Conservation (phyloP, 2,329 filamentous ascomycete genomes). For the Orbilia blumenaviensis region DNA sequence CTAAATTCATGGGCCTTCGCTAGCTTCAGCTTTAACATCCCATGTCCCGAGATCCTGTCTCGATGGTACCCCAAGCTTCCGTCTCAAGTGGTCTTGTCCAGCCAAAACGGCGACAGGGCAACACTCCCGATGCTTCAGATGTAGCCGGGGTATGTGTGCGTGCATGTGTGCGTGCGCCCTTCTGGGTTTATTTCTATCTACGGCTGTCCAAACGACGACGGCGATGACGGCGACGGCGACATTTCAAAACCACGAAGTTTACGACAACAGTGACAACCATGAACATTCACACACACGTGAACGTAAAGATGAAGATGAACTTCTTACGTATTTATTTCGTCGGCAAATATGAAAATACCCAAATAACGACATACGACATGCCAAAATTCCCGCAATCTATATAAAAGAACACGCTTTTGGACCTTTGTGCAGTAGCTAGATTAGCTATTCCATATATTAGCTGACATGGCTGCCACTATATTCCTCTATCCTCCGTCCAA, state of each 20-base stretch:
- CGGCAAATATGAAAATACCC: conserved; percentile 27
- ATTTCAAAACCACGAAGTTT: background rate
- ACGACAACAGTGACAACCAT: background rate
- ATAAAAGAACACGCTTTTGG: background rate
- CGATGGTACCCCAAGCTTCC: conserved; percentile 20
- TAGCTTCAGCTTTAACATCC: conserved; percentile 21
- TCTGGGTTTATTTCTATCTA: background rate
- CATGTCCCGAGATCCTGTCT: conserved; percentile 13
- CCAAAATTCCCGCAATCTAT: conserved; percentile 42
- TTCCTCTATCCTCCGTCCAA: conserved; percentile 9
- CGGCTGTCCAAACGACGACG: background rate
- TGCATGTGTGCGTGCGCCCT: too few species aligned
- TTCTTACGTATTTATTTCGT: conserved; percentile 3
- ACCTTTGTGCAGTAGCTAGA: background rate
- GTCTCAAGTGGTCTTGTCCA: conserved; percentile 10
- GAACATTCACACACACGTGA: too few species aligned
- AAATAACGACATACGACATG: conserved; percentile 11
- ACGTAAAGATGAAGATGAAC: too few species aligned
- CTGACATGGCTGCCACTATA: background rate
- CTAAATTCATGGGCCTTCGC: conserved; percentile 22
- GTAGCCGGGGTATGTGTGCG: conserved; percentile 20
- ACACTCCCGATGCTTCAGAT: conserved; percentile 49
- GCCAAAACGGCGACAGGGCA: conserved; percentile 32
- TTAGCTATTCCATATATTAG: too few species aligned
- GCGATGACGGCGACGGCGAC: conserved; percentile 15